Conservation (phyloP, 805 yeast genomes). For the Wickerhamiella dianesei region DNA sequence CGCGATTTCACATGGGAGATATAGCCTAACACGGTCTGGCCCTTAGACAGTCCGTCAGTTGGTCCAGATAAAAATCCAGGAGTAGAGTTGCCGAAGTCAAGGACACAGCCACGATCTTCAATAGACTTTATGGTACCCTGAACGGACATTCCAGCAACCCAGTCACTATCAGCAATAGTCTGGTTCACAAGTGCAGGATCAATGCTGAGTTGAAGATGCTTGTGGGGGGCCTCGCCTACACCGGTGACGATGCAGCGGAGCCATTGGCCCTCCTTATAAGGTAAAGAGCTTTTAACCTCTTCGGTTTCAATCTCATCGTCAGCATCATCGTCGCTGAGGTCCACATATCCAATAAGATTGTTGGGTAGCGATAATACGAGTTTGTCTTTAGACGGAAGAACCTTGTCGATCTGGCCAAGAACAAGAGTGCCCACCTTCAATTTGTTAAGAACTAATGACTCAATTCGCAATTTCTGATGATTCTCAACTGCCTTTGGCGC, state of each 20-base stretch:
- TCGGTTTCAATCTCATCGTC: too few relatives aligned
- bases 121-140: constrained; percentile 68
- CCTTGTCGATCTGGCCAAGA: constrained; percentile 58
- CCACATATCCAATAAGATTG: constrained; percentile 51
- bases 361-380: constrained; percentile 64
- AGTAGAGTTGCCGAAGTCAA: constrained; percentile 47
- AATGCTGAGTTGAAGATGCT: constrained; percentile 33
- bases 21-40: constrained; percentile 56
- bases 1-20: constrained; percentile 25
- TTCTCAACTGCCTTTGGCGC: constrained; percentile 14
- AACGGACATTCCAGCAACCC: constrained; percentile 43
- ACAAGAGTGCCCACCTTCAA: constrained; percentile 59
- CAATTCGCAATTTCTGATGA: constrained; percentile 33
- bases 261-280: constrained; percentile 72
- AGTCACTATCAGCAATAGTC: constrained; percentile 47
- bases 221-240: constrained; percentile 28
- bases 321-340: constrained; percentile 19
- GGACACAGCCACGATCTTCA: constrained; percentile 84
- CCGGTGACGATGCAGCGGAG: constrained; percentile 65
- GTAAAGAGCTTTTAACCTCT: constrained; percentile 44
- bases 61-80: constrained; percentile 56
- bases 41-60: constrained; percentile 47
- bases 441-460: constrained; percentile 46
- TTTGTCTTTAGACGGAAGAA: constrained; percentile 40
- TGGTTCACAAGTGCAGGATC: constrained; percentile 65